phyloP scores from a whole-genome alignment of 1,284 basidiomycete genomes.

The Tilletia horrida region DNA sequence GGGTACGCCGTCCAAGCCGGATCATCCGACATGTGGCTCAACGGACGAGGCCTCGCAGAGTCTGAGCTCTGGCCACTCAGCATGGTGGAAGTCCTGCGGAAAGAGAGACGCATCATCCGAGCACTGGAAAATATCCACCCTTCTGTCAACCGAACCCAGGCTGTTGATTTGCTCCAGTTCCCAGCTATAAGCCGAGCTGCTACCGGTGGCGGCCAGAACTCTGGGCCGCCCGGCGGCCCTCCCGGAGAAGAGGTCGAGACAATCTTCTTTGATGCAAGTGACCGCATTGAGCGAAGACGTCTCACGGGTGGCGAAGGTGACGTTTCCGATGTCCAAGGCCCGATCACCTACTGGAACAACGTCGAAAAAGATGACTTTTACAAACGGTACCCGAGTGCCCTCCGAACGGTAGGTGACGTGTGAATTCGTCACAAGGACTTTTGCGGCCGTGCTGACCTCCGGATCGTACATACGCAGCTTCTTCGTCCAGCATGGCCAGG shows the following conservation, averaged over 20 bases:
- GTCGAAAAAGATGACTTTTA: conserved; percentile 69
- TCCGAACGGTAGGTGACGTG: conserved; percentile 18
- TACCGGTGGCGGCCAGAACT: conserved; percentile 19
- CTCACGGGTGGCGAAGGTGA: conserved; percentile 5
- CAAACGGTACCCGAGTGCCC: conserved; percentile 28
- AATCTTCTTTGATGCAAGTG: conserved; percentile 48
- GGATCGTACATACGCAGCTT: conserved; percentile 28
- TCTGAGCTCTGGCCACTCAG: conserved; percentile 33
- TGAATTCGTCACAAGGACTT: not conserved
- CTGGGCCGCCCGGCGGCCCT: conserved; percentile 5
- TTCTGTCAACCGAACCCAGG: conserved; percentile 67
- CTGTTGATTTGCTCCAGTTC: conserved; percentile 65
- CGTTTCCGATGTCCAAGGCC: conserved; percentile 56
- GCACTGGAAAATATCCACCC: conserved; percentile 26
- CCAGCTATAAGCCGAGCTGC: conserved; percentile 31
- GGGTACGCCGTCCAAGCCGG: conserved; percentile 30
- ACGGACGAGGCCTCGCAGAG: conserved; percentile 32
- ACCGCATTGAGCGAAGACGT: conserved; percentile 33
- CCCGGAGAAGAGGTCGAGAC: conserved; percentile 58
- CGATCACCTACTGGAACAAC: conserved; percentile 83
- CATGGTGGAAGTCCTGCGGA: conserved; percentile 59
- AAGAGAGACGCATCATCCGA: conserved; percentile 68
- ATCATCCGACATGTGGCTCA: conserved; percentile 45
- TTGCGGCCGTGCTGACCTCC: not conserved
- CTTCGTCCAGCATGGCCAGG: conserved; percentile 45